Conservation (phyloP, 2,329 filamentous ascomycete species). For the Aspergillus amoenus region DNA sequence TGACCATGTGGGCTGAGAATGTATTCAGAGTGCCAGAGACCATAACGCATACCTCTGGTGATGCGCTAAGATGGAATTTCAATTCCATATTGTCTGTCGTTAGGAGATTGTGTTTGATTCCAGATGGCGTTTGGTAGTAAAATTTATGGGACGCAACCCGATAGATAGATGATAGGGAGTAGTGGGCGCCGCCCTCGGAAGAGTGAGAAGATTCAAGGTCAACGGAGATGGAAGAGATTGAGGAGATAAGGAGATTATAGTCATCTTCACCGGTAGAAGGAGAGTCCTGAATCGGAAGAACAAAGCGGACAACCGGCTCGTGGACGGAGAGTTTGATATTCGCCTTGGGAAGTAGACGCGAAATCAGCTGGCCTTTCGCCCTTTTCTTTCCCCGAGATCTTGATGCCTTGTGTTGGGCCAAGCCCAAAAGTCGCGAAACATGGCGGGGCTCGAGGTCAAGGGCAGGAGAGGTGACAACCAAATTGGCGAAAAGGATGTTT, state of each 20-base stretch:
- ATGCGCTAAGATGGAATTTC: slow-evolving; percentile 79
- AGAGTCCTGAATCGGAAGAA: slow-evolving; percentile 72
- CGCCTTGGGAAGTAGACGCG: slow-evolving; percentile 87
- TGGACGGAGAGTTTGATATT: slow-evolving; percentile 95
- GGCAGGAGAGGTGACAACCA: slow-evolving; percentile 93
- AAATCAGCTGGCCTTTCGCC: slow-evolving; percentile 67
- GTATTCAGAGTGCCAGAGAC: slow-evolving; percentile 79
- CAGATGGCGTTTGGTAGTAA: slow-evolving; percentile 88
- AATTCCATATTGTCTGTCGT: slow-evolving; percentile 86
- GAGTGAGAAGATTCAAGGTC: slow-evolving; percentile 97
- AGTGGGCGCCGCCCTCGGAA: slow-evolving; percentile 77
- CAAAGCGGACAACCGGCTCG: slow-evolving; percentile 88
- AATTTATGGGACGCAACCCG: slow-evolving; percentile 82
- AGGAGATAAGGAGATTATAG: slow-evolving; percentile 92
- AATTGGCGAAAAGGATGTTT: slow-evolving; percentile 94
- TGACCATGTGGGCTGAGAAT: slow-evolving; percentile 83
- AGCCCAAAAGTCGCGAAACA: slow-evolving; percentile 76
- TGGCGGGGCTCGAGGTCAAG: slow-evolving; percentile 91
- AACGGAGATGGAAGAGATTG: slow-evolving; percentile 87
- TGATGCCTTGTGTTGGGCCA: slow-evolving; percentile 60
- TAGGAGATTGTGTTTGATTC: slow-evolving; percentile 80
- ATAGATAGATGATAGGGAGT: slow-evolving; percentile 78
- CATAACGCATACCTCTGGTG: slow-evolving; percentile 80
- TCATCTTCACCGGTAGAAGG: slow-evolving; percentile 65
- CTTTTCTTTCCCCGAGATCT: slow-evolving; percentile 48